Evolutionary conservation across 306 rosid genomes (phyloP), one percentile per base, ranked within the genome.

Genomic region (Inga leiocalycina): DNA sequence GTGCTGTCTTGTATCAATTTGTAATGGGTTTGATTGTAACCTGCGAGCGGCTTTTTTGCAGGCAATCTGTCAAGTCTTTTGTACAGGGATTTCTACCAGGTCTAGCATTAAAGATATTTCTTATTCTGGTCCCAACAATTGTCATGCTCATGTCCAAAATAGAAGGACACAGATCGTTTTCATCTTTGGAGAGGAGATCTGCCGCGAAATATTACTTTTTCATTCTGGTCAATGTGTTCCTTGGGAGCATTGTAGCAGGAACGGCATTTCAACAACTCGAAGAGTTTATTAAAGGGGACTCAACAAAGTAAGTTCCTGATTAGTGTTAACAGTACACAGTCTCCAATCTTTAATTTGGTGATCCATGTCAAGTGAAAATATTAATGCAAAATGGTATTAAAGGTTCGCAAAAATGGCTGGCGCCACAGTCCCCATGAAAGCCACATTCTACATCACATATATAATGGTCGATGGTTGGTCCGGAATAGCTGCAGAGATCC

Each of bases 41-140:
- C 81, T 74, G 81, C 84, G 77, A 80, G 76, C n/a, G n/a, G n/a
- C 49, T 78, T 75, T 80, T 49, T 83, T 85, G 77, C 95, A 95
- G 98, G 89, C 62, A 86, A 16, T 71, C 87, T 39, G 68, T 93
- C 27, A 91, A 87, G 90, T 87, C 94, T 83, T 73, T 95, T 20
- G 84, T 95, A 78, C 96, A 95, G 89, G 99, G 99, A 76, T 95
- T 93, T 90, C 84, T 95, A 68, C 99, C 99, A 46, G 99, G 99
- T 77, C 87, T 93, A 65, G 94, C 91, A 75, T 85, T 95, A 24
- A 95, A 95, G 91, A 74, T 95, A 86, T 95, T 95, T 81, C 97
- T 95, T 30, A 76, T 78, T 45, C 3, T 92, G 73, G 98, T 95
- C 78, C 98, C 98, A 59, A 91, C 54, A 67, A 72, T 95, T 74